Conservation (phyloP, 306 rosid species). For the cucumber (Cucumis sativus) region DNA sequence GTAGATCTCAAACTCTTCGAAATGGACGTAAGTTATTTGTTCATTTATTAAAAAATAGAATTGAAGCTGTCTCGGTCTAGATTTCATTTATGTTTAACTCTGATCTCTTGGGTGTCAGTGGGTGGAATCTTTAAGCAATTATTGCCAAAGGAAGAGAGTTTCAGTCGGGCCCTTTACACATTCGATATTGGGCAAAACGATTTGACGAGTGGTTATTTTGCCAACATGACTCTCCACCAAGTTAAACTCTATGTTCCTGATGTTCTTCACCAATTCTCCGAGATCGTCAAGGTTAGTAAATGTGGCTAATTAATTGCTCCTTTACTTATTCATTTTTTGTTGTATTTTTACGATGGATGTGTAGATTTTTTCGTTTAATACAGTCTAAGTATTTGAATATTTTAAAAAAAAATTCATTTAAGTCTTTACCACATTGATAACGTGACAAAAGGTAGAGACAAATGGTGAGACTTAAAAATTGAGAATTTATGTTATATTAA, state of each 20-base stretch:
- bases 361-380: too few species aligned
- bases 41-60: background rate
- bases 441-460: too few species aligned
- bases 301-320: too few species aligned
- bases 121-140: slow-evolving; percentile 24
- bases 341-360: too few species aligned
- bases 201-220: slow-evolving; percentile 30
- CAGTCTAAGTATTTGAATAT: too few species aligned
- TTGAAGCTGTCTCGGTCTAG: too few species aligned
- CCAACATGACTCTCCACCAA: slow-evolving; percentile 27
- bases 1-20: slow-evolving; percentile 32
- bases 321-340: too few species aligned
- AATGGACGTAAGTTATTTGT: slow-evolving; percentile 12
- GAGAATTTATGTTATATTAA: too few species aligned
- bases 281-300: slow-evolving; percentile 24
- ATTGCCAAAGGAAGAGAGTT: slow-evolving; percentile 18
- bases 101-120: background rate
- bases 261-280: slow-evolving; percentile 33
- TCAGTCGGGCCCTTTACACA: slow-evolving; percentile 24
- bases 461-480: too few species aligned
- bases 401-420: too few species aligned
- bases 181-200: slow-evolving; percentile 49
- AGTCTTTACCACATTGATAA: too few species aligned
- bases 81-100: background rate
- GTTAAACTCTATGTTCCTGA: slow-evolving; percentile 33